Percentiles rank a stretch among this genome's conserved stretches.
phyloP scores from a whole-genome alignment of 352 stramenopile species.

The Phytophthora idaei region DNA sequence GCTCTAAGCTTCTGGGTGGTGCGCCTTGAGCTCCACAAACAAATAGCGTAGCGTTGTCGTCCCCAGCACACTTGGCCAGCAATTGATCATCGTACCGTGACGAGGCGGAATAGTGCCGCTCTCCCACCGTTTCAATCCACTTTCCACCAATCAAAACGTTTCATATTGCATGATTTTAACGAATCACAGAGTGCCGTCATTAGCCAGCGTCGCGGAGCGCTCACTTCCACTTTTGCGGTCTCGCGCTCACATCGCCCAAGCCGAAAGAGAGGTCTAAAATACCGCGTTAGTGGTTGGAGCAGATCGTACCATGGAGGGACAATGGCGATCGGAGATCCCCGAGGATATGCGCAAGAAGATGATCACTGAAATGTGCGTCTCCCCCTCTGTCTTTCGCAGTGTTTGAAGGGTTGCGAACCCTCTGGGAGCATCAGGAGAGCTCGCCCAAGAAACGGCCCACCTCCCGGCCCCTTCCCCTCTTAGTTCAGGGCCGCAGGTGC shows the following conservation, averaged over 20 bases:
- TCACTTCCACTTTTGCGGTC: conserved; percentile 55
- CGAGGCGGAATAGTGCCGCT: conserved; percentile 11
- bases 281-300: conserved; percentile 15
- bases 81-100: conserved; percentile 5
- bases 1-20: no score
- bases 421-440: background rate
- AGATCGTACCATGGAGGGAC: conserved; percentile 52
- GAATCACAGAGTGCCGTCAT: conserved; percentile 9
- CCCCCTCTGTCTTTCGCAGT: background rate
- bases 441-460: conserved; percentile 18
- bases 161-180: conserved; percentile 13
- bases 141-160: conserved; percentile 28
- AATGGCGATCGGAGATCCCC: conserved; percentile 81
- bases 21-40: background rate
- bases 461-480: background rate
- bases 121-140: conserved; percentile 25
- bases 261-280: conserved; percentile 18
- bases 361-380: conserved; percentile 86
- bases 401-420: background rate
- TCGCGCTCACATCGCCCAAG: conserved; percentile 22
- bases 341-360: conserved; percentile 87
- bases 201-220: conserved; percentile 2
- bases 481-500: background rate
- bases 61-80: conserved; percentile 6
- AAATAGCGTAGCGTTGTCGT: conserved; percentile 27